Percentiles rank a stretch among this genome's conserved stretches.
phyloP scores from a whole-genome alignment of 305 asterid genomes.

The Andrographis paniculata region DNA sequence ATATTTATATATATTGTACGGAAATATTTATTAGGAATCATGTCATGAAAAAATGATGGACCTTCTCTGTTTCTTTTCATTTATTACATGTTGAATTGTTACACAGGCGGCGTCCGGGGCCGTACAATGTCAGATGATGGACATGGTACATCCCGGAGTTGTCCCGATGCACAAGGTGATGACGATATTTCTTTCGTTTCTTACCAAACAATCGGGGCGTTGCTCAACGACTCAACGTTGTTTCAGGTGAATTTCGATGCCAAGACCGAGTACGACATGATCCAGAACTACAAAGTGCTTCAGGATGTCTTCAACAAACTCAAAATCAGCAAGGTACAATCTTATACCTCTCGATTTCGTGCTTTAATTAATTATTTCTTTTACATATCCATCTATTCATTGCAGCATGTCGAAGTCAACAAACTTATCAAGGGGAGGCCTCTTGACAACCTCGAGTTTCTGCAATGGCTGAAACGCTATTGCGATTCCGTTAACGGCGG shows the following conservation, averaged over 20 bases:
- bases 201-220: constrained; percentile 3
- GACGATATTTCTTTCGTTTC: neutral
- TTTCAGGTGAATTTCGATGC: constrained; percentile 81
- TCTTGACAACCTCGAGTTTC: constrained; percentile 85
- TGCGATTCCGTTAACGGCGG: constrained; percentile 91
- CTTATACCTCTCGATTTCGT: neutral
- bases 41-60: too few relatives aligned
- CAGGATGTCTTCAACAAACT: constrained; percentile 88
- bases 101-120: constrained; percentile 86
- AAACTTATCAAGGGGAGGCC: constrained; percentile 89
- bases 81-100: constrained; percentile 7
- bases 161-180: constrained; percentile 92
- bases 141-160: constrained; percentile 75
- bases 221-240: constrained; percentile 19
- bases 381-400: neutral
- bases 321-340: constrained; percentile 59
- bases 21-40: too few relatives aligned
- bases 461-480: constrained; percentile 90
- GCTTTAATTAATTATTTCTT: neutral
- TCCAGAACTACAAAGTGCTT: constrained; percentile 89
- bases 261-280: constrained; percentile 81
- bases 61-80: too few relatives aligned
- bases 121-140: constrained; percentile 91
- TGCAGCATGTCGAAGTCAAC: constrained; percentile 82
- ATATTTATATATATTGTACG: too few relatives aligned